Conservation (phyloP, 371 early-diverging fungal species). For the Mortierella sp. region DNA sequence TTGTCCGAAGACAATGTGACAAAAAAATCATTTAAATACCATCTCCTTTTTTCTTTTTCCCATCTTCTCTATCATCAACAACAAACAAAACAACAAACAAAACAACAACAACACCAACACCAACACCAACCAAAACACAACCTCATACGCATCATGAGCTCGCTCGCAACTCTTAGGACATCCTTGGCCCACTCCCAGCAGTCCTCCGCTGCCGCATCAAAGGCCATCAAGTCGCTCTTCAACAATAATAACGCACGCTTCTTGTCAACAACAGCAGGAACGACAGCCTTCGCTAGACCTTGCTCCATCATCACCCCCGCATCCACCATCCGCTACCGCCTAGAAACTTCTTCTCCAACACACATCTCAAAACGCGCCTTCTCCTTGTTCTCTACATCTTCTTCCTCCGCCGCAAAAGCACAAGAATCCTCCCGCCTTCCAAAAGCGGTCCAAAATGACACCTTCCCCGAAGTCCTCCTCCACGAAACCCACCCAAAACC, state of each 20-base stretch:
- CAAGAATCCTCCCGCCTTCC: slow-evolving; percentile 24
- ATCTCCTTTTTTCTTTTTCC: not conserved
- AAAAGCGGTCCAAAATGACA: slow-evolving; percentile 55
- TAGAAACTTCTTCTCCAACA: not conserved
- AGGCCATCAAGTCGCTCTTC: slow-evolving; percentile 23
- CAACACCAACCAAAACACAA: not conserved
- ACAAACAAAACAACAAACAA: not conserved
- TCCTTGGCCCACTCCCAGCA: slow-evolving; percentile 20
- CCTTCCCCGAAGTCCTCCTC: slow-evolving; percentile 53
- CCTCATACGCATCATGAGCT: not conserved
- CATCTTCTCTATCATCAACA: not conserved
- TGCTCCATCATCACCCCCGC: slow-evolving; percentile 46
- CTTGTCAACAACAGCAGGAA: not conserved
- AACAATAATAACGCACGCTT: slow-evolving; percentile 13
- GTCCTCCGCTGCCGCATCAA: slow-evolving; percentile 2
- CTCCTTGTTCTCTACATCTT: slow-evolving; percentile 18
- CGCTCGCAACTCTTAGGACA: slow-evolving; percentile 10
- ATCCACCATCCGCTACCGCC: slow-evolving; percentile 39
- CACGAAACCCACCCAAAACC: slow-evolving; percentile 71
- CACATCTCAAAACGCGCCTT: slow-evolving; percentile 26
- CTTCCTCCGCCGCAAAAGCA: not conserved
- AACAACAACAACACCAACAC: not conserved
- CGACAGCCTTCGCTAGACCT: slow-evolving; percentile 20
- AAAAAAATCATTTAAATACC: not conserved
- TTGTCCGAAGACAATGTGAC: slow-evolving; percentile 7